phyloP scores from a whole-genome alignment of 2,329 filamentous ascomycete genomes.

The Colletotrichum truncatum region DNA sequence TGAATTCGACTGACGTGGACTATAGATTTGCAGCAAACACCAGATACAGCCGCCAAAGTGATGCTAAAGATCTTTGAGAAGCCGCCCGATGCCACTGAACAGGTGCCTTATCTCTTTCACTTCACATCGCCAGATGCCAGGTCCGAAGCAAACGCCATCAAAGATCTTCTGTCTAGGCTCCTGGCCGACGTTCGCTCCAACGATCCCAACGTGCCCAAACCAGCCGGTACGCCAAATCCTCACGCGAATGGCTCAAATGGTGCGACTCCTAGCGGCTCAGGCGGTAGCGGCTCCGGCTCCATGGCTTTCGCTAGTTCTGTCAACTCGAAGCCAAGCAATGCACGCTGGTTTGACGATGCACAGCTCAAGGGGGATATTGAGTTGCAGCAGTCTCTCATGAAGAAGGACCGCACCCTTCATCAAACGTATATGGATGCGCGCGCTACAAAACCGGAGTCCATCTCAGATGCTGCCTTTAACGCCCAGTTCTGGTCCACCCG shows the following conservation, averaged over 20 bases:
- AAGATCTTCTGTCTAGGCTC: constrained; percentile 81
- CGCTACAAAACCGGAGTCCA: constrained; percentile 82
- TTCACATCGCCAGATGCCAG: constrained; percentile 87
- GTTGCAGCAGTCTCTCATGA: constrained; percentile 88
- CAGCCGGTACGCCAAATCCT: constrained; percentile 42
- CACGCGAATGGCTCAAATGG: constrained; percentile 34
- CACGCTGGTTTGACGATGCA: constrained; percentile 82
- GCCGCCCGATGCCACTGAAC: constrained; percentile 62
- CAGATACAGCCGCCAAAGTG: constrained; percentile 86
- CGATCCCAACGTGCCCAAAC: constrained; percentile 61
- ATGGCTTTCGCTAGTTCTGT: constrained; percentile 83
- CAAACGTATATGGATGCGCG: constrained; percentile 89
- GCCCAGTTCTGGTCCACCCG: constrained; percentile 95
- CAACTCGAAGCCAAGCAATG: constrained; percentile 60
- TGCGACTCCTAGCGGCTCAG: constrained; percentile 23
- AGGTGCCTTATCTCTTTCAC: constrained; percentile 83
- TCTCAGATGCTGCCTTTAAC: constrained; percentile 84
- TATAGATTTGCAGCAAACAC: constrained; percentile 92
- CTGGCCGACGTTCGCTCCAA: constrained; percentile 74
- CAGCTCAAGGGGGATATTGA: constrained; percentile 80
- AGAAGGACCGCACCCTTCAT: constrained; percentile 77
- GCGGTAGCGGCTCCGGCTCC: constrained; percentile 63
- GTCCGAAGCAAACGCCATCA: constrained; percentile 84
- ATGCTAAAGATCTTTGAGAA: constrained; percentile 93
- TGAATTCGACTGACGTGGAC: constrained; percentile 27